Percentiles rank a stretch among this genome's conserved stretches.
Evolutionary conservation across 345 rosid species (phyloP).

Genomic region (Boechera divaricarpa): DNA sequence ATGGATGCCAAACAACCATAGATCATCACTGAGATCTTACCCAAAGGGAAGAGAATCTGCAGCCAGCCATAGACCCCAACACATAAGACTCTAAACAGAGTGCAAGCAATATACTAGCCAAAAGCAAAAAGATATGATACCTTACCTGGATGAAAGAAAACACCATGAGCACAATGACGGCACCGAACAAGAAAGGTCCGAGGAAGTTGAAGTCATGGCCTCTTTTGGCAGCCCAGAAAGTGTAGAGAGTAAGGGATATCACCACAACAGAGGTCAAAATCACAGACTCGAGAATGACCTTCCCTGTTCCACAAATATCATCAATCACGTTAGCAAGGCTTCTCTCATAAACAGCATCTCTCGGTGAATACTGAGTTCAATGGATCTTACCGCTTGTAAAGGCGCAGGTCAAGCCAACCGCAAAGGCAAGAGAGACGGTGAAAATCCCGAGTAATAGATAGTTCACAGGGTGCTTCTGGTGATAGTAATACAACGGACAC

Average conservation of each 20-base stretch:
- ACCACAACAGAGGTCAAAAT: slow-evolving; percentile 82
- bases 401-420: slow-evolving; percentile 86
- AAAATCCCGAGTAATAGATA: slow-evolving; percentile 79
- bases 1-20: slow-evolving; percentile 79
- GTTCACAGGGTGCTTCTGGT: slow-evolving; percentile 90
- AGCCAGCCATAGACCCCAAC: slow-evolving; percentile 28
- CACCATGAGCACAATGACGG: slow-evolving; percentile 62
- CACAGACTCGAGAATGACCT: slow-evolving; percentile 75
- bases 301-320: slow-evolving; percentile 50
- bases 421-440: slow-evolving; percentile 73
- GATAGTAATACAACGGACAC: slow-evolving; percentile 81
- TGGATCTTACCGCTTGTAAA: slow-evolving; percentile 57
- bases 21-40: slow-evolving; percentile 74
- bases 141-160: slow-evolving; percentile 89
- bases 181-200: slow-evolving; percentile 91
- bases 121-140: slow-evolving; percentile 35
- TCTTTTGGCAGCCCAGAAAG: slow-evolving; percentile 94
- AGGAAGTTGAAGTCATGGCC: slow-evolving; percentile 92
- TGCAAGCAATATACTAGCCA: neutral
- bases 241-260: slow-evolving; percentile 76
- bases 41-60: slow-evolving; percentile 82
- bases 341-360: no score
- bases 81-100: neutral
- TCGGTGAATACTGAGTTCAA: no score
- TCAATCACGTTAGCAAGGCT: neutral